Conservation (phyloP, 2,329 filamentous ascomycete species). For the Drechslera avenae region DNA sequence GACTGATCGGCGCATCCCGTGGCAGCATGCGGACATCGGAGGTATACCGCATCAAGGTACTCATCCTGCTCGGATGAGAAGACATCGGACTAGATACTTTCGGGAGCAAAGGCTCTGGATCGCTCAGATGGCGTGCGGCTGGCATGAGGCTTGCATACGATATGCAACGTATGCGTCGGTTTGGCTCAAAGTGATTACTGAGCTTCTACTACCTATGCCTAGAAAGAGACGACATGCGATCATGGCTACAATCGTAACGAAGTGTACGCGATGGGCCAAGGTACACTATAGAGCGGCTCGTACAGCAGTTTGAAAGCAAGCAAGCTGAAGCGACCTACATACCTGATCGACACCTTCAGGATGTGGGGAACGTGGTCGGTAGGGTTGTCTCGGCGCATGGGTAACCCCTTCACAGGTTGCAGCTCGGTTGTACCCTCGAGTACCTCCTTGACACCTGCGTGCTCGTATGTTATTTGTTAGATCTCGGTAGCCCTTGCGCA, state of each 20-base stretch:
- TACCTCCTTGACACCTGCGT: constrained; percentile 23
- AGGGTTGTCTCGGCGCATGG: constrained; percentile 27
- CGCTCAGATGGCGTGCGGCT: constrained; percentile 19
- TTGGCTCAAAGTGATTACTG: constrained; percentile 11
- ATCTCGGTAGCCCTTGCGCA: constrained; percentile 20
- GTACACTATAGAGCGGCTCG: too few relatives aligned
- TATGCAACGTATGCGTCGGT: constrained; percentile 20
- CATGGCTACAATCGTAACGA: constrained; percentile 23
- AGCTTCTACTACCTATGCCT: constrained; percentile 23
- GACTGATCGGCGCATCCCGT: constrained; percentile 32
- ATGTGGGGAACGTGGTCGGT: constrained; percentile 39
- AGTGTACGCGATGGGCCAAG: constrained; percentile 9
- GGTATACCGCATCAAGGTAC: neutral
- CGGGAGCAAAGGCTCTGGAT: constrained; percentile 11
- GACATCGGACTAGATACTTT: neutral
- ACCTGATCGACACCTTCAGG: constrained; percentile 32
- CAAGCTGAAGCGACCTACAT: constrained; percentile 30
- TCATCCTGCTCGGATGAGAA: constrained; percentile 13
- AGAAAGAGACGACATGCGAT: constrained; percentile 22
- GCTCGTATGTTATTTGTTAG: constrained; percentile 27
- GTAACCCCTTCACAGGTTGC: constrained; percentile 18
- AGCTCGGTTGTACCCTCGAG: constrained; percentile 34
- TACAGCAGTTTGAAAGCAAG: too few relatives aligned
- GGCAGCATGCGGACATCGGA: constrained; percentile 34
- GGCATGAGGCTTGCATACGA: constrained; percentile 30